Conservation (phyloP, 768 basidiomycete genomes). For the Trametopsis cervina region DNA sequence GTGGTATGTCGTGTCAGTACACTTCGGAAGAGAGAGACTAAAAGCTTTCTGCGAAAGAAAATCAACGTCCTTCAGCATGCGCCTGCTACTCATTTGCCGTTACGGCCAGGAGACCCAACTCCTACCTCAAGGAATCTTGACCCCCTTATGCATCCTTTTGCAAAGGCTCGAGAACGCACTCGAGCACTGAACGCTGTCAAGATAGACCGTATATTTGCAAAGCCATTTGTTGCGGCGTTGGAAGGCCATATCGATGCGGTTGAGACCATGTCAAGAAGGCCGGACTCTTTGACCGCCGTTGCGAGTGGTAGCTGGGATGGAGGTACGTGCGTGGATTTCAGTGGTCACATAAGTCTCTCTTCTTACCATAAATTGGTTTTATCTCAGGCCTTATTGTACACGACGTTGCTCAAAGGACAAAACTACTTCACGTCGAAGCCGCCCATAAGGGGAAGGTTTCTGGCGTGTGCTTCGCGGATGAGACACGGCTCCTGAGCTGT, state of each 20-base stretch:
- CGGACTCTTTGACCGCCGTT: constrained; percentile 65
- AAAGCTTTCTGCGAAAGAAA: no score
- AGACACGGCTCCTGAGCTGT: constrained; percentile 63
- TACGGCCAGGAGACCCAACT: constrained; percentile 74
- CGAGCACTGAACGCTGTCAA: constrained; percentile 94
- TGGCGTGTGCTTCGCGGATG: constrained; percentile 68
- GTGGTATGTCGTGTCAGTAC: no score
- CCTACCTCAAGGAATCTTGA: constrained; percentile 90
- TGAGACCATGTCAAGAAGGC: constrained; percentile 73
- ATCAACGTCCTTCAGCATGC: constrained; percentile 84
- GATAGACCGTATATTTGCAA: constrained; percentile 97
- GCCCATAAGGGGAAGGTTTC: constrained; percentile 86
- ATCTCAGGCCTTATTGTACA: constrained; percentile 77
- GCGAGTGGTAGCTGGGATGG: constrained; percentile 97
- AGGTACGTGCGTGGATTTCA: constrained; percentile 43
- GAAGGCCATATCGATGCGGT: constrained; percentile 95
- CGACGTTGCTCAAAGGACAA: constrained; percentile 55
- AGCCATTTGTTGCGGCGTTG: constrained; percentile 84
- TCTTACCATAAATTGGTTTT: not conserved
- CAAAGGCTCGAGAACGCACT: constrained; percentile 86
- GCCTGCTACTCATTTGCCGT: constrained; percentile 64
- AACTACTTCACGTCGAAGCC: constrained; percentile 48
- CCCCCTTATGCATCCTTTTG: constrained; percentile 93
- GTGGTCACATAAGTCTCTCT: not conserved
- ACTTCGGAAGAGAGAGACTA: no score